Conservation (phyloP, 176 grass and related monocot species). For the Oryza glumipatula region DNA sequence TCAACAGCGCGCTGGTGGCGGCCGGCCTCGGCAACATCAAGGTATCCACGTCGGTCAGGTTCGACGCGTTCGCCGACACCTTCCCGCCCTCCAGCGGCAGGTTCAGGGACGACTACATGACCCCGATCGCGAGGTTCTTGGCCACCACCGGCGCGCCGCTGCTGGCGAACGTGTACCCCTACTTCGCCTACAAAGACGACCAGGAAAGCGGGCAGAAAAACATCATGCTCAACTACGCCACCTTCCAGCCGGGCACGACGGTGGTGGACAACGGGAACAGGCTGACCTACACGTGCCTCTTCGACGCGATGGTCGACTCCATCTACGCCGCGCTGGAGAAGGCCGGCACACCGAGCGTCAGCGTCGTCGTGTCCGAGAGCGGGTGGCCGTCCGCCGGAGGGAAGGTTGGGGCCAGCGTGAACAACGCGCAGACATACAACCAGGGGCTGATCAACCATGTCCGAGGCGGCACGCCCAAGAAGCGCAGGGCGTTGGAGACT, state of each 20-base stretch:
- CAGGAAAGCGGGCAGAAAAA: too few species aligned
- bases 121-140: conserved; percentile 46
- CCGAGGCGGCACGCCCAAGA: conserved; percentile 49
- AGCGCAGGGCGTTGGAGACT: conserved; percentile 33
- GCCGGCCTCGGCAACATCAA: conserved; percentile 49
- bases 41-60: conserved; percentile 57
- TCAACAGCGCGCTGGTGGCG: conserved; percentile 40
- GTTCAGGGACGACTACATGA: conserved; percentile 30
- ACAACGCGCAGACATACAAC: conserved; percentile 63
- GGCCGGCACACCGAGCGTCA: conserved; percentile 21
- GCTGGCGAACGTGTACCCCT: conserved; percentile 67
- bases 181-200: conserved; percentile 51
- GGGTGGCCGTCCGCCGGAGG: conserved; percentile 72
- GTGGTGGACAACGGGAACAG: conserved; percentile 48
- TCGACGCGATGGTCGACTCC: conserved; percentile 62
- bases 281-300: conserved; percentile 54
- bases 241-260: conserved; percentile 46
- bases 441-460: conserved; percentile 64
- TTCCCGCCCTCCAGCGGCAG: conserved; percentile 46
- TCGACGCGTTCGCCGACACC: conserved; percentile 17
- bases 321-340: conserved; percentile 55
- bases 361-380: conserved; percentile 64
- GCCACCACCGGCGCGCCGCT: conserved; percentile 50
- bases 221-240: conserved; percentile 43
- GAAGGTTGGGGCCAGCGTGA: conserved; percentile 6